Evolutionary conservation across 345 rosid species (phyloP).

Genomic region (Populus simonii): DNA sequence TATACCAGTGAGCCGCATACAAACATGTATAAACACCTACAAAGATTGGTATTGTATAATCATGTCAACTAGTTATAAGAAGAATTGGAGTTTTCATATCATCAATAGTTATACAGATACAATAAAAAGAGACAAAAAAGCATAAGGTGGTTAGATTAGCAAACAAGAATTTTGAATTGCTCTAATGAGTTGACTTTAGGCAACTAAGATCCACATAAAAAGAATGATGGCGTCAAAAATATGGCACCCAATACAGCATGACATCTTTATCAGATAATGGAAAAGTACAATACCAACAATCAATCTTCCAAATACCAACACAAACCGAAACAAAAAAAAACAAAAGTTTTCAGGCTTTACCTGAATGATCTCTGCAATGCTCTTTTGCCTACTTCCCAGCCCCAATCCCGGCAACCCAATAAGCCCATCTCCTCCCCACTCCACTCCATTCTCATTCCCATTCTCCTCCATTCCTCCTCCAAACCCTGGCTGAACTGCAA

Average conservation of each 20-base stretch:
- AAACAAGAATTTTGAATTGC: background rate
- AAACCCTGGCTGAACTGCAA: constrained; percentile 71
- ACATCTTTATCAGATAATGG: background rate
- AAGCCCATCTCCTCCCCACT: constrained; percentile 90
- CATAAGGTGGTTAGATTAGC: background rate
- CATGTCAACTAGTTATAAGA: background rate
- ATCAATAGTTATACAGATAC: background rate
- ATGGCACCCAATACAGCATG: background rate
- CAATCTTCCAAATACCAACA: background rate
- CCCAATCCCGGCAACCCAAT: constrained; percentile 70
- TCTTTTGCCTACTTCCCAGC: constrained; percentile 70
- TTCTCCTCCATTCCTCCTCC: constrained; percentile 47
- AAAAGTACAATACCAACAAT: background rate
- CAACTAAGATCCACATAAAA: background rate
- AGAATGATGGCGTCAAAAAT: background rate
- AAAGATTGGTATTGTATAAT: background rate
- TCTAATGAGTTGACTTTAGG: background rate
- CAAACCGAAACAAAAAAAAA: background rate
- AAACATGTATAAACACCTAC: background rate
- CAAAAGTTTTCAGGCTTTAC: constrained; percentile 28
- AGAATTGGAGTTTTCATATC: background rate
- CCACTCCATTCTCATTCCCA: constrained; percentile 39
- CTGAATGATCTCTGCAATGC: constrained; percentile 87
- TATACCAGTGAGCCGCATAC: background rate
- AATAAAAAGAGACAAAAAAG: background rate